These are phyloP conservation scores for Digitaria exilis DNA, from an alignment of 202 grass and related monocot genomes.

Conservation along the genomic window DNA sequence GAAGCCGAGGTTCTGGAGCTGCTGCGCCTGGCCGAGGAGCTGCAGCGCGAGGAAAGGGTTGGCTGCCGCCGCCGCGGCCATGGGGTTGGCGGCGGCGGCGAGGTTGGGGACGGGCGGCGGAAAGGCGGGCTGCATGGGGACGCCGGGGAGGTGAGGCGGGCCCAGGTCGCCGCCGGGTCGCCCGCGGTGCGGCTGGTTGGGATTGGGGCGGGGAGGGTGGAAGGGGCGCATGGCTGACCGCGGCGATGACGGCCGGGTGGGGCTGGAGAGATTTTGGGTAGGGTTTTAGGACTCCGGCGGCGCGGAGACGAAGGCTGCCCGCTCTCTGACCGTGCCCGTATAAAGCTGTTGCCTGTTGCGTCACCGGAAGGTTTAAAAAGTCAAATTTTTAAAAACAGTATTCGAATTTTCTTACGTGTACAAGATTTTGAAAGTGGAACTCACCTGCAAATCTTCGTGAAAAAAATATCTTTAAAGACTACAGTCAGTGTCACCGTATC, in stretches of 20 bases:
- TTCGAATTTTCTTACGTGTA: not conserved
- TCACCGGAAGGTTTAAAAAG: not conserved
- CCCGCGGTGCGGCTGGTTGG: conserved; percentile 30
- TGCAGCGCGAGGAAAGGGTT: conserved; percentile 61
- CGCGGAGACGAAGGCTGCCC: conserved; percentile 14
- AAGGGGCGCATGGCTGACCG: conserved; percentile 65
- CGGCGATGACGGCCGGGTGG: not conserved
- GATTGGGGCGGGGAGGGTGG: conserved; percentile 54
- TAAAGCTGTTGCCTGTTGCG: not conserved
- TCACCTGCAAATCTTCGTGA: not conserved
- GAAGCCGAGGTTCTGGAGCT: conserved; percentile 78
- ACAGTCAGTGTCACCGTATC: not conserved
- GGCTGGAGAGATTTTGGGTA: conserved; percentile 38
- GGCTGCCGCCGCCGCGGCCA: conserved; percentile 43
- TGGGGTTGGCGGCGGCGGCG: conserved; percentile 49
- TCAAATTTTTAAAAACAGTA: not conserved
- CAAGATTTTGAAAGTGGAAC: not conserved
- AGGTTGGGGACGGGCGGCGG: conserved; percentile 43
- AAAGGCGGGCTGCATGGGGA: conserved; percentile 34
- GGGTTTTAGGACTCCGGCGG: conserved; percentile 59
- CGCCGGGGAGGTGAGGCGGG: conserved; percentile 7
- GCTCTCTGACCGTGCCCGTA: not conserved
- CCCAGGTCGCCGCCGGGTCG: conserved; percentile 41
- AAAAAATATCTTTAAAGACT: not conserved
- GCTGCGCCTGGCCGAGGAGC: conserved; percentile 61